Percentiles rank a stretch among this genome's conserved stretches.
These are phyloP conservation scores for Candida freyschussii DNA, from an alignment of 1,139 yeast genomes.

Conservation along the genomic window DNA sequence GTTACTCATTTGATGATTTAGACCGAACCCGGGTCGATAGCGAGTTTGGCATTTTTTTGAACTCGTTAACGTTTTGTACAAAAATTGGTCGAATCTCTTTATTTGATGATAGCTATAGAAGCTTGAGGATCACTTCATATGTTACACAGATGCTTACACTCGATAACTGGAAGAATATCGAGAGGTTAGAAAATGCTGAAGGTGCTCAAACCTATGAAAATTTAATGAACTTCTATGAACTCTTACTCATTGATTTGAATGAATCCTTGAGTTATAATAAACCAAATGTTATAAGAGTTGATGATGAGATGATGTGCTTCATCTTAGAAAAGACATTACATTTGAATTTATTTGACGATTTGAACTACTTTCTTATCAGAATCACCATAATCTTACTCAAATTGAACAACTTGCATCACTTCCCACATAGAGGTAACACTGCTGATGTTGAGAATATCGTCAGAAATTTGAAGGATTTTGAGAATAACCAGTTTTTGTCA, in stretches of 20 bases:
- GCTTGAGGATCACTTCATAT: constrained; percentile 3
- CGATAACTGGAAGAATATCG: constrained; percentile 5
- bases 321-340: constrained; percentile 15
- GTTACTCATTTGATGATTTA: constrained; percentile 1
- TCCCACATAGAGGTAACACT: constrained; percentile 1
- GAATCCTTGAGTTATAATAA: constrained; percentile 12
- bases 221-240: constrained; percentile 20
- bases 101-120: constrained; percentile 9
- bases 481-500: constrained; percentile 17
- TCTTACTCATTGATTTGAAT: constrained; percentile 20
- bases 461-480: constrained; percentile 16
- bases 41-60: constrained; percentile 14
- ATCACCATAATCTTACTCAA: constrained; percentile 16
- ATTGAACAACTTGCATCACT: constrained; percentile 17
- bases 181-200: constrained; percentile 7
- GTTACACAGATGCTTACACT: constrained; percentile 1
- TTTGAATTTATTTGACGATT: constrained; percentile 20
- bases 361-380: constrained; percentile 18
- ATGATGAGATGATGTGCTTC: constrained; percentile 9
- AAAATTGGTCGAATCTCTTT: constrained; percentile 13
- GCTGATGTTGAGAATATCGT: constrained; percentile 6
- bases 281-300: constrained; percentile 10
- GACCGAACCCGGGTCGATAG: constrained; percentile 1
- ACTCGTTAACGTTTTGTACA: constrained; percentile 11
- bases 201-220: constrained; percentile 16